phyloP scores from a whole-genome alignment of 306 rosid species.

The Dryas octopetala region DNA sequence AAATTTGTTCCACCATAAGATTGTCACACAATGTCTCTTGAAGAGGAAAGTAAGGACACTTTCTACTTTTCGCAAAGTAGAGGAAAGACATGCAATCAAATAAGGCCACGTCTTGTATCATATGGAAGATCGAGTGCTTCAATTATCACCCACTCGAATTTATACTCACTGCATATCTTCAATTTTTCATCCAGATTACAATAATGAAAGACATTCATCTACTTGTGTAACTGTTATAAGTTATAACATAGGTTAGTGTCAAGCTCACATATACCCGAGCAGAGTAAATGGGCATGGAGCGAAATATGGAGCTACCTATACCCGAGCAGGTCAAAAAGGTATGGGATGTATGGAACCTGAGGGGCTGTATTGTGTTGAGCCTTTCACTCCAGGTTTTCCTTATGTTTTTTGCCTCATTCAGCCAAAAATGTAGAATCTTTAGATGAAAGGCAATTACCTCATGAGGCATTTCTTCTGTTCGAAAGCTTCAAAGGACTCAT shows the following conservation, averaged over 20 bases:
- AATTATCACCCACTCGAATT: too few species aligned
- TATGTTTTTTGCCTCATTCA: background rate
- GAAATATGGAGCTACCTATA: background rate
- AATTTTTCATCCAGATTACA: too few species aligned
- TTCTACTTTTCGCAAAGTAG: too few species aligned
- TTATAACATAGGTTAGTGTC: too few species aligned
- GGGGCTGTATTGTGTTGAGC: slow-evolving; percentile 12
- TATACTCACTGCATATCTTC: too few species aligned
- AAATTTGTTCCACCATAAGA: background rate
- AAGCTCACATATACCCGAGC: too few species aligned
- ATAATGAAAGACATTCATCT: too few species aligned
- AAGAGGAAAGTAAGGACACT: too few species aligned
- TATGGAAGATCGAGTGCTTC: too few species aligned
- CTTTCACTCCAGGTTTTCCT: slow-evolving; percentile 19
- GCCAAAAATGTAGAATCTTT: slow-evolving; percentile 18
- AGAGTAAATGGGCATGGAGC: background rate
- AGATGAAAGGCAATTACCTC: slow-evolving; percentile 2
- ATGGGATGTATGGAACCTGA: slow-evolving; percentile 19
- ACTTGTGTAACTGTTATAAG: too few species aligned
- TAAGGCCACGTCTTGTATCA: too few species aligned
- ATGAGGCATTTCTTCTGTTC: slow-evolving; percentile 5
- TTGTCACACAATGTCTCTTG: background rate
- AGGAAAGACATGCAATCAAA: background rate
- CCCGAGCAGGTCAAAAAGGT: background rate
- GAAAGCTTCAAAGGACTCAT: slow-evolving; percentile 34